A percentile compares a stretch with the other conserved stretches of the same genome.
These are phyloP conservation scores for Pichia occidentalis DNA, from an alignment of 805 yeast genomes.

Conservation along the genomic window DNA sequence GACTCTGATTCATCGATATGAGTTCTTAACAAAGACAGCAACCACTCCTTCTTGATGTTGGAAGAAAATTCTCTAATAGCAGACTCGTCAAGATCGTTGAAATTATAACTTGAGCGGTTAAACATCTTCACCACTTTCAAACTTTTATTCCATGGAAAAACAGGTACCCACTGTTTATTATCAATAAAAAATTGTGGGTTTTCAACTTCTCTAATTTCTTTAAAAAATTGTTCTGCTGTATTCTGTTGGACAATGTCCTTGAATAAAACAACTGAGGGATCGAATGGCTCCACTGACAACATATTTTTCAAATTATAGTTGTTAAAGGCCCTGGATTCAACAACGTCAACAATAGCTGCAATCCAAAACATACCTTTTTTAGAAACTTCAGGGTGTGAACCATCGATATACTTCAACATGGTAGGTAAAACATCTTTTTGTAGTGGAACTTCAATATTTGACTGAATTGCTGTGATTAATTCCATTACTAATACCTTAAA, in stretches of 20 bases:
- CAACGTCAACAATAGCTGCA: slow-evolving; percentile 37
- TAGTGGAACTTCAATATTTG: slow-evolving; percentile 42
- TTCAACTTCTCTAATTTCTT: slow-evolving; percentile 44
- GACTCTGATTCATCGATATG: slow-evolving; percentile 65
- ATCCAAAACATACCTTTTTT: slow-evolving; percentile 55
- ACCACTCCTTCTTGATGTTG: slow-evolving; percentile 50
- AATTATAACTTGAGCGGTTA: slow-evolving; percentile 23
- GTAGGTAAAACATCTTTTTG: slow-evolving; percentile 35
- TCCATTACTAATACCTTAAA: slow-evolving; percentile 41
- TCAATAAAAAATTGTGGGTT: slow-evolving; percentile 52
- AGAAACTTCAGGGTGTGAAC: slow-evolving; percentile 65
- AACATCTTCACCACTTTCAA: slow-evolving; percentile 39
- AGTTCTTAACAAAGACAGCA: slow-evolving; percentile 41
- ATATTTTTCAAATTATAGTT: slow-evolving; percentile 39
- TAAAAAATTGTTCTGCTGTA: slow-evolving; percentile 33
- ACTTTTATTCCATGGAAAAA: slow-evolving; percentile 67
- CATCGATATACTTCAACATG: slow-evolving; percentile 41
- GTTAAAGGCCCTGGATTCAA: slow-evolving; percentile 21
- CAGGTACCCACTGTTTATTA: slow-evolving; percentile 50
- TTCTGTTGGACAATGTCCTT: slow-evolving; percentile 16
- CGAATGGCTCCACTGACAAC: slow-evolving; percentile 25
- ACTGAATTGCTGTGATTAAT: slow-evolving; percentile 46
- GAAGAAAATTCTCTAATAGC: slow-evolving; percentile 40
- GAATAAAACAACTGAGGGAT: slow-evolving; percentile 20
- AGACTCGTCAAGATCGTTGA: slow-evolving; percentile 37